phyloP scores from a whole-genome alignment of 768 basidiomycete species.

The Coprinopsis cinerea region DNA sequence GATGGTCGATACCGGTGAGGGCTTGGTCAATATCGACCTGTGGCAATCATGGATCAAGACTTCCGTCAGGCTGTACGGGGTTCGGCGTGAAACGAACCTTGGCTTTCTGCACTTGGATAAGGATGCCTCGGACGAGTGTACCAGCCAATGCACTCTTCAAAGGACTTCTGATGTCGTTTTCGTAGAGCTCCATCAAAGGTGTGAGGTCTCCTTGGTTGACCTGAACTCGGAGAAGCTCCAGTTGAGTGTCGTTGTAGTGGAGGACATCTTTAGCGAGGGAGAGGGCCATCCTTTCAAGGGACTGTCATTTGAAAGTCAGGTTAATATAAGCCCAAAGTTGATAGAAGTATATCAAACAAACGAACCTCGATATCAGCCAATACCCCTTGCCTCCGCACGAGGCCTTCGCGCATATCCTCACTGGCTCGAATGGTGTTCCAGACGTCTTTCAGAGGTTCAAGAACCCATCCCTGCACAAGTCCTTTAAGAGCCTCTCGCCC shows the following conservation, averaged over 20 bases:
- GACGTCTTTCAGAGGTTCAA: conserved; percentile 81
- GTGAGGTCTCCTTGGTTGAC: conserved; percentile 82
- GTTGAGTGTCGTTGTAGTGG: conserved; percentile 51
- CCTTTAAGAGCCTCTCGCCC: conserved; percentile 54
- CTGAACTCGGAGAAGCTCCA: conserved; percentile 58
- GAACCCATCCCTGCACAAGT: conserved; percentile 78
- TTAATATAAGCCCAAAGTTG: background rate
- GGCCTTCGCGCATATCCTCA: conserved; percentile 51
- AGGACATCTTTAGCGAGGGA: conserved; percentile 80
- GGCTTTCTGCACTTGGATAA: conserved; percentile 94
- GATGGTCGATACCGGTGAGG: conserved; percentile 83
- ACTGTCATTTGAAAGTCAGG: conserved; percentile 40
- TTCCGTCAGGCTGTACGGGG: background rate
- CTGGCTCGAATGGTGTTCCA: conserved; percentile 70
- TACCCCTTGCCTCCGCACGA: conserved; percentile 78
- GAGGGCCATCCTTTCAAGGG: conserved; percentile 88
- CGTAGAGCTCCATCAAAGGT: conserved; percentile 80
- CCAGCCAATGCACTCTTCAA: conserved; percentile 76
- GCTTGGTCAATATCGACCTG: conserved; percentile 92
- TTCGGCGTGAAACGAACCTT: conserved; percentile 46
- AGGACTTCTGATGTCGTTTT: conserved; percentile 88
- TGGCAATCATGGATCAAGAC: conserved; percentile 4
- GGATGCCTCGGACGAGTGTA: conserved; percentile 73
- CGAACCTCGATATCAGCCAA: conserved; percentile 78
- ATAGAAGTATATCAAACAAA: conserved; percentile 1